Percentiles rank a stretch among this genome's conserved stretches.
These are phyloP conservation scores for Talaromyces stipitatus DNA, from an alignment of 495 filamentous ascomycete genomes.

Conservation along the genomic window DNA sequence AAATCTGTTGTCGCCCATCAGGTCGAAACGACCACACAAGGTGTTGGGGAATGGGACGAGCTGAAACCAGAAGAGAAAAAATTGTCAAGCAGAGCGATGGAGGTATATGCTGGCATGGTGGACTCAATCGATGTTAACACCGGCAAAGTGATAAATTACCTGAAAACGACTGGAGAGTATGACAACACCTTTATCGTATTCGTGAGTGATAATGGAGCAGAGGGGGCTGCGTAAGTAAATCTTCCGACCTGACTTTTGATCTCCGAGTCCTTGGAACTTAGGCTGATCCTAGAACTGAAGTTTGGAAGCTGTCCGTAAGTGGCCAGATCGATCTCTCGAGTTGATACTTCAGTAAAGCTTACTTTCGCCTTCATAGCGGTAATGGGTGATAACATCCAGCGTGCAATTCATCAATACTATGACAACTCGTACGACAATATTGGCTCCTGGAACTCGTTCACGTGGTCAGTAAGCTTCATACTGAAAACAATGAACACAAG, in stretches of 20 bases:
- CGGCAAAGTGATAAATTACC: conserved; percentile 35
- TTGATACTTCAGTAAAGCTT: background rate
- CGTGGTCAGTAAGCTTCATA: conserved; percentile 30
- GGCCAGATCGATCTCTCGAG: background rate
- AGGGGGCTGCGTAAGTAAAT: conserved; percentile 25
- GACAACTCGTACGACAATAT: conserved; percentile 46
- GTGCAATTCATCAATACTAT: conserved; percentile 41
- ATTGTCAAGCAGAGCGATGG: conserved; percentile 40
- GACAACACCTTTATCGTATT: conserved; percentile 48
- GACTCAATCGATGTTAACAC: conserved; percentile 44
- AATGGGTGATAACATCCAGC: conserved; percentile 27
- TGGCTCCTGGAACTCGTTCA: conserved; percentile 40
- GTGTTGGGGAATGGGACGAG: conserved; percentile 27
- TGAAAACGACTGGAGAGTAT: conserved; percentile 40
- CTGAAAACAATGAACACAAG: background rate
- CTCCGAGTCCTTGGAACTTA: background rate
- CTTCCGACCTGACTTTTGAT: background rate
- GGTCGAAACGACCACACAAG: conserved; percentile 6
- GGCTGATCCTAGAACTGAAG: background rate
- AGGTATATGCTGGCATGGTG: conserved; percentile 47
- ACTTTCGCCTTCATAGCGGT: conserved; percentile 8
- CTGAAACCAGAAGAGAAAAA: conserved; percentile 28
- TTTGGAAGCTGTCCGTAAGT: background rate
- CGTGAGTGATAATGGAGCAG: conserved; percentile 48
- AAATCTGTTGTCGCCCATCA: conserved; percentile 26